Conservation (phyloP, 1,284 basidiomycete species). For the Rhodotorula sp. region DNA sequence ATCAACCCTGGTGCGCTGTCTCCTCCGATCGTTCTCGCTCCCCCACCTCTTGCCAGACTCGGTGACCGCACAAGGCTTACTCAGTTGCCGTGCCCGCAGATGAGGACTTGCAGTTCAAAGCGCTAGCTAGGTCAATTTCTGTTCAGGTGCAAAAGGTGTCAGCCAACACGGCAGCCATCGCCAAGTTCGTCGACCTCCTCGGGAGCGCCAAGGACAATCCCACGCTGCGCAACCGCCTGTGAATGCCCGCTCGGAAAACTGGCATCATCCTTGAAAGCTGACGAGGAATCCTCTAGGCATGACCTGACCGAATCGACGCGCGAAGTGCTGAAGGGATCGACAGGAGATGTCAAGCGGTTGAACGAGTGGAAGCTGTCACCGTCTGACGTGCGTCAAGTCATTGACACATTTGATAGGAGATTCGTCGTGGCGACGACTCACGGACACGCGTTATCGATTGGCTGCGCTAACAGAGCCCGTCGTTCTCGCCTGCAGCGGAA, state of each 20-base stretch:
- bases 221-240: constrained; percentile 73
- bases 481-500: constrained; percentile 38
- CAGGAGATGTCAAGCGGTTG: constrained; percentile 85
- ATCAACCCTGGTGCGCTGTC: constrained; percentile 5
- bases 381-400: constrained; percentile 56
- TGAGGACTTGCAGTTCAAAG: constrained; percentile 58
- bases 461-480: neutral
- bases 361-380: constrained; percentile 65
- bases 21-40: no score
- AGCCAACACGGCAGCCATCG: constrained; percentile 90
- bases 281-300: constrained; percentile 46
- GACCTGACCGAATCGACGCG: constrained; percentile 92
- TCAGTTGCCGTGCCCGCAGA: constrained; percentile 25
- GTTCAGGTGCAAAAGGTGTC: constrained; percentile 99
- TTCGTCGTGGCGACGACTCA: no score
- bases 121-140: constrained; percentile 79
- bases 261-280: neutral
- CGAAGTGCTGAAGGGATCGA: constrained; percentile 88
- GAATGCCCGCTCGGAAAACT: constrained; percentile 53
- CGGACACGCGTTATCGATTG: no score
- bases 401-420: no score
- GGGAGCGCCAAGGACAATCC: constrained; percentile 76
- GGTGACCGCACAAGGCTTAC: neutral
- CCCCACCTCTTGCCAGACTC: neutral
- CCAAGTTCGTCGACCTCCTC: constrained; percentile 86